Conservation (phyloP, 345 rosid genomes). For the Linum lewisii region DNA sequence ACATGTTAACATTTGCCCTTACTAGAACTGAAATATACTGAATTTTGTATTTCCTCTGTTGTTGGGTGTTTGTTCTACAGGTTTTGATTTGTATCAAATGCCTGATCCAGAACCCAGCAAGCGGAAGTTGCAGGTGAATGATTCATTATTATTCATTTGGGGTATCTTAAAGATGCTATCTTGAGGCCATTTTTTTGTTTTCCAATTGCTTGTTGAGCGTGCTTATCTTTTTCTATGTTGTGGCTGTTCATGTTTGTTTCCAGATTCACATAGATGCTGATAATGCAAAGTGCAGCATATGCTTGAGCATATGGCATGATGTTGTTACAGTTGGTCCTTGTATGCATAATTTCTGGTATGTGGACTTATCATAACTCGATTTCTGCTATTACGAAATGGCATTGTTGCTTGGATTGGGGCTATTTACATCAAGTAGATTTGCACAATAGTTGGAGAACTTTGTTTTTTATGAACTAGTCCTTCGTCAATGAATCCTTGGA, state of each 20-base stretch:
- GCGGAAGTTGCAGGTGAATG: conserved; percentile 45
- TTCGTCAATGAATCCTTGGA: neutral
- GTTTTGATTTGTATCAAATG: conserved; percentile 41
- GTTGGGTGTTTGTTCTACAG: conserved; percentile 58
- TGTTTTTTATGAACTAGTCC: neutral
- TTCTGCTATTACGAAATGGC: neutral
- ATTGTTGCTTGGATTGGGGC: conserved; percentile 11
- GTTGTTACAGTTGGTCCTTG: conserved; percentile 92
- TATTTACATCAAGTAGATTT: too few relatives aligned
- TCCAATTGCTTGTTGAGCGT: conserved; percentile 5
- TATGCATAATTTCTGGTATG: conserved; percentile 89
- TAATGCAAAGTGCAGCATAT: conserved; percentile 82
- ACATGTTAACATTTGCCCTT: neutral
- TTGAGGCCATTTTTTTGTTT: conserved; percentile 1
- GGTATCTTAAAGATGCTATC: neutral
- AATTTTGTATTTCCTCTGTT: neutral
- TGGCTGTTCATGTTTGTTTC: conserved; percentile 6
- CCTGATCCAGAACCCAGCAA: conserved; percentile 34
- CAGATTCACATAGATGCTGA: conserved; percentile 69
- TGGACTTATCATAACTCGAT: neutral
- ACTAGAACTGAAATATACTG: neutral
- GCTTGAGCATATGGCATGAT: conserved; percentile 90
- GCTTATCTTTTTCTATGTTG: neutral
- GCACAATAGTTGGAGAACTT: too few relatives aligned
- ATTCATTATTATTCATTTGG: conserved; percentile 3